Evolutionary conservation across 371 early-diverging fungal genomes (phyloP), one percentile per base, ranked within the genome.

Genomic region (Mortierella sp.): DNA sequence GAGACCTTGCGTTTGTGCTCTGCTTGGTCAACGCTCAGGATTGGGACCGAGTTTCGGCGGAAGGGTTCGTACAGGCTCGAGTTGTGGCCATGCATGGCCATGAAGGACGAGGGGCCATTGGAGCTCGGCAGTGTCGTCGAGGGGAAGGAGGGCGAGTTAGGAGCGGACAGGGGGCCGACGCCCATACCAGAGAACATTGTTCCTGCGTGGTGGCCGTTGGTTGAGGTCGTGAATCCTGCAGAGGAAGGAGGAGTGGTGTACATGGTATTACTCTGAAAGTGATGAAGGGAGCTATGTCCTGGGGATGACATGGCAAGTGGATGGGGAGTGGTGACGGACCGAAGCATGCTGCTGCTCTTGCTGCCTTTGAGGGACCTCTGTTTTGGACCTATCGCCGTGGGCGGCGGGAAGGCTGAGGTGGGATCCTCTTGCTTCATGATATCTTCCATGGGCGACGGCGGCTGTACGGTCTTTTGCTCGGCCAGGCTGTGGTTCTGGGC

Each of bases 1-100:
- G 79, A 77, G 14, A 53, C 62, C 52, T 72, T 77, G 59, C 79
- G 79, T 48, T 77, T 77, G 62, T 77, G 79, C 23, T 77, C 79
- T 7, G 79, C 65, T 47, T 77, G 79, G 43, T 72, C 79, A 37
- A 68, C 79, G 0, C 68, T 68, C 43, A 77, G 61, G 30, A 77
- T 77, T 11, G 79, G 79, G 28, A 77, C 79, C 6, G 79, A 77
- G 64, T 77, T 77, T 23, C 79, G 56, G 47, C 79, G 68, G 46
- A 77, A 65, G n/a, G 79, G 79, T 21, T 77, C 79, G 37, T 77
- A 77, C 23, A 77, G 62, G 11, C 68, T 70, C 11, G 64, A 43
- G 57, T 72, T 68, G 52, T 65, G 66, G 12, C 79, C 72, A 57
- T 77, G 68, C 79, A 77, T 77, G 37, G 69, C 68, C 63, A 77